phyloP scores from a whole-genome alignment of 106 monocot genomes.

The Platanthera zijinensis region DNA sequence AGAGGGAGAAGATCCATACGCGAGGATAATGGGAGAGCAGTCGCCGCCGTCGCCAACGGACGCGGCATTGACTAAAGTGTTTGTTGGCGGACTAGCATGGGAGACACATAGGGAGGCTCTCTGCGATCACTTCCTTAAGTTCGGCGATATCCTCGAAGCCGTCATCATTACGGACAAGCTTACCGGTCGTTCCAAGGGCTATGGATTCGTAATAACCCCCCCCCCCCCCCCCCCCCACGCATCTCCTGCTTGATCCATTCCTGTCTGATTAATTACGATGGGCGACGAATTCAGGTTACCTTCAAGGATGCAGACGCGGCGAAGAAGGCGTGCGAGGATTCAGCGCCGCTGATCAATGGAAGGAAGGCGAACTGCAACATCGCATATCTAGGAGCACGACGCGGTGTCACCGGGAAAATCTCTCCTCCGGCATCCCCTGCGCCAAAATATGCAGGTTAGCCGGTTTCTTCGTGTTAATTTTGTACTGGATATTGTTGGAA shows the following conservation, averaged over 20 bases:
- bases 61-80: slow-evolving; percentile 62
- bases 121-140: slow-evolving; percentile 53
- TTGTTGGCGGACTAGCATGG: slow-evolving; percentile 72
- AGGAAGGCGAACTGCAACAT: slow-evolving; percentile 69
- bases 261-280: neutral
- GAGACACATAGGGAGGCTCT: slow-evolving; percentile 65
- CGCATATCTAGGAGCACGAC: slow-evolving; percentile 53
- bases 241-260: neutral
- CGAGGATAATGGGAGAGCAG: neutral
- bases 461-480: neutral
- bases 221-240: neutral
- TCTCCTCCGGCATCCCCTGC: slow-evolving; percentile 26
- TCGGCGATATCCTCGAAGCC: slow-evolving; percentile 70
- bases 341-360: slow-evolving; percentile 60
- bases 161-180: slow-evolving; percentile 77
- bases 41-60: slow-evolving; percentile 9
- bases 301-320: slow-evolving; percentile 64
- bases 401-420: neutral
- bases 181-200: slow-evolving; percentile 79
- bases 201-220: slow-evolving; percentile 43
- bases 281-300: slow-evolving; percentile 35
- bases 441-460: neutral
- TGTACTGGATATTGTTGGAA: neutral
- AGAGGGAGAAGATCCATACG: neutral
- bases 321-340: slow-evolving; percentile 67